phyloP scores from a whole-genome alignment of 768 basidiomycete species.

The Lactifluus piperatus region DNA sequence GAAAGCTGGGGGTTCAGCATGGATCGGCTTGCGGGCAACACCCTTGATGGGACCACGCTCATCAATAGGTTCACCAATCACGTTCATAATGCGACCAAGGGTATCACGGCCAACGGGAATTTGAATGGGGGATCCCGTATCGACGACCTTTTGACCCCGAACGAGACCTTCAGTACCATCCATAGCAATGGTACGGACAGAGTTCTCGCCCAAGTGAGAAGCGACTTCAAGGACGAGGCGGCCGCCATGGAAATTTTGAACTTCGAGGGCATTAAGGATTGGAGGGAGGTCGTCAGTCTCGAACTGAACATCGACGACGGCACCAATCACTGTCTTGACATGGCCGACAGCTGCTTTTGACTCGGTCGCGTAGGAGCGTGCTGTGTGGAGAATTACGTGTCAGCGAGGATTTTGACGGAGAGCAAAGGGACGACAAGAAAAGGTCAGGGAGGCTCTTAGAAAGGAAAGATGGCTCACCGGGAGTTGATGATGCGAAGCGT shows the following conservation, averaged over 20 bases:
- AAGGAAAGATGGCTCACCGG: slow-evolving; percentile 38
- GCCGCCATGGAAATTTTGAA: slow-evolving; percentile 87
- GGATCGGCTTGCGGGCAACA: slow-evolving; percentile 86
- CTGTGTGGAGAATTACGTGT: slow-evolving; percentile 32
- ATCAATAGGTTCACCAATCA: slow-evolving; percentile 99
- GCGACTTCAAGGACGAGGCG: slow-evolving; percentile 99
- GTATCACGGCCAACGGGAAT: slow-evolving; percentile 94
- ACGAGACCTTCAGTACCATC: slow-evolving; percentile 99
- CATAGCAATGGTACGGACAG: slow-evolving; percentile 99
- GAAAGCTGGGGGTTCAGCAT: slow-evolving; percentile 95
- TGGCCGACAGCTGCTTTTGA: slow-evolving; percentile 62
- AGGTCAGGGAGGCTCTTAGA: neutral
- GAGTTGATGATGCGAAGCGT: slow-evolving; percentile 38
- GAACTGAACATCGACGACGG: slow-evolving; percentile 99
- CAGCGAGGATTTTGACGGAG: slow-evolving; percentile 20
- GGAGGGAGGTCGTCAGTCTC: slow-evolving; percentile 91
- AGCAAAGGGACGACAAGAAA: slow-evolving; percentile 14
- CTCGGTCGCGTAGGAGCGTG: slow-evolving; percentile 89
- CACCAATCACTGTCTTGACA: slow-evolving; percentile 99
- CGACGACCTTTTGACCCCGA: slow-evolving; percentile 94
- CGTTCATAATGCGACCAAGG: slow-evolving; percentile 99
- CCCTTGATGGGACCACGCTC: slow-evolving; percentile 99
- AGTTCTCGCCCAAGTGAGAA: slow-evolving; percentile 97
- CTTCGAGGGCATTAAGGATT: slow-evolving; percentile 98
- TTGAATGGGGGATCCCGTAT: slow-evolving; percentile 93